Conservation (phyloP, 176 grass and related monocot genomes). For the Ananas comosus region DNA sequence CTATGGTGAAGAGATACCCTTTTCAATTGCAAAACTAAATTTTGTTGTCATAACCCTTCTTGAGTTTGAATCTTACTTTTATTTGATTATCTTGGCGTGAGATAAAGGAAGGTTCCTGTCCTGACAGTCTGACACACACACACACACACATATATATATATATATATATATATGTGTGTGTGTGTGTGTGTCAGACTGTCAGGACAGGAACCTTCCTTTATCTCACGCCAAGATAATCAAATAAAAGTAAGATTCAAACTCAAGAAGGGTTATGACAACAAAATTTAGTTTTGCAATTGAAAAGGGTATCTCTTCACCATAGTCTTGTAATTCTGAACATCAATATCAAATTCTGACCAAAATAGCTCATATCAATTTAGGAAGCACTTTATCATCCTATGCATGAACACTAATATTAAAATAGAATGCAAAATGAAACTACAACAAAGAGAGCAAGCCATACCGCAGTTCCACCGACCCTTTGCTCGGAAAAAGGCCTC, state of each 20-base stretch:
- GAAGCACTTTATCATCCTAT: background rate
- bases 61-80: background rate
- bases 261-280: background rate
- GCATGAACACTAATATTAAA: background rate
- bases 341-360: background rate
- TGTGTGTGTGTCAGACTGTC: background rate
- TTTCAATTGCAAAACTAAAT: background rate
- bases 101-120: background rate
- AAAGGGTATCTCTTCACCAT: background rate
- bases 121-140: background rate
- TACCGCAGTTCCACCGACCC: constrained; percentile 98
- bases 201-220: background rate
- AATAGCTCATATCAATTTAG: background rate
- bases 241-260: background rate
- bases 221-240: background rate
- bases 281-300: background rate
- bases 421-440: background rate
- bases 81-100: background rate
- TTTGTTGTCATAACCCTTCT: background rate
- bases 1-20: background rate
- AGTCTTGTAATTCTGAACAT: background rate
- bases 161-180: too few relatives aligned
- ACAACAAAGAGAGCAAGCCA: background rate
- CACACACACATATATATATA: background rate
- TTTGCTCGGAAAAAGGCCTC: constrained; percentile 90